A percentile compares a stretch with the other conserved stretches of the same genome.
Evolutionary conservation across 2,329 filamentous ascomycete species (phyloP).

Genomic region (Tothia fuscella): DNA sequence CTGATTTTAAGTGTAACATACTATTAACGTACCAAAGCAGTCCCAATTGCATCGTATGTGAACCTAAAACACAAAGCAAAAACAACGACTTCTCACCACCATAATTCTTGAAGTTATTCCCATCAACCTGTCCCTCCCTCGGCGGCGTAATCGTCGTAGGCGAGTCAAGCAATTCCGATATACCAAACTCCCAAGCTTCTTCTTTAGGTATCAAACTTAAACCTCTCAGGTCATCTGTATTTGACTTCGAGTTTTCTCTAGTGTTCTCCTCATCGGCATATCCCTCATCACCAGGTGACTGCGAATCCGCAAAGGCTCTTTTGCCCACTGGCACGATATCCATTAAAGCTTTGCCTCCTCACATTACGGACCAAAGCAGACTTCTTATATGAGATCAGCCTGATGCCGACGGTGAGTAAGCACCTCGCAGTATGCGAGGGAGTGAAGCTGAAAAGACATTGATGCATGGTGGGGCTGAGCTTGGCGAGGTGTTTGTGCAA

Average conservation of each 20-base stretch:
- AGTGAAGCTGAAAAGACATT: too few relatives aligned
- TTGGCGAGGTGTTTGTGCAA: too few relatives aligned
- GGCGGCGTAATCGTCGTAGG: neutral
- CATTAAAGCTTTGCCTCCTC: too few relatives aligned
- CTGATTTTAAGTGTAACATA: neutral
- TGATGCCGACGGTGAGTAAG: too few relatives aligned
- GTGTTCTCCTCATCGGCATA: neutral
- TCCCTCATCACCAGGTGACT: neutral
- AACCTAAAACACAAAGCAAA: constrained; percentile 6
- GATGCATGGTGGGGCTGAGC: too few relatives aligned
- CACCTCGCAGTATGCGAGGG: too few relatives aligned
- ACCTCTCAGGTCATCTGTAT: constrained; percentile 1
- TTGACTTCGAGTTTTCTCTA: neutral
- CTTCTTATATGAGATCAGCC: too few relatives aligned
- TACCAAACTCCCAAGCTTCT: constrained; percentile 10
- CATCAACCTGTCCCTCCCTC: neutral
- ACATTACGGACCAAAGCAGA: too few relatives aligned
- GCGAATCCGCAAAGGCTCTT: neutral
- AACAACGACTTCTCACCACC: constrained; percentile 3
- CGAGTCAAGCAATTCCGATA: constrained; percentile 2
- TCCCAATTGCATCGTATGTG: neutral
- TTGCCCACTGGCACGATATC: constrained; percentile 1
- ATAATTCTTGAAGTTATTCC: constrained; percentile 7
- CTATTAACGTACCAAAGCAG: constrained; percentile 3
- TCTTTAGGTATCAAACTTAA: constrained; percentile 4